Conservation (phyloP, 768 basidiomycete genomes). For the Amanita polypyramis region DNA sequence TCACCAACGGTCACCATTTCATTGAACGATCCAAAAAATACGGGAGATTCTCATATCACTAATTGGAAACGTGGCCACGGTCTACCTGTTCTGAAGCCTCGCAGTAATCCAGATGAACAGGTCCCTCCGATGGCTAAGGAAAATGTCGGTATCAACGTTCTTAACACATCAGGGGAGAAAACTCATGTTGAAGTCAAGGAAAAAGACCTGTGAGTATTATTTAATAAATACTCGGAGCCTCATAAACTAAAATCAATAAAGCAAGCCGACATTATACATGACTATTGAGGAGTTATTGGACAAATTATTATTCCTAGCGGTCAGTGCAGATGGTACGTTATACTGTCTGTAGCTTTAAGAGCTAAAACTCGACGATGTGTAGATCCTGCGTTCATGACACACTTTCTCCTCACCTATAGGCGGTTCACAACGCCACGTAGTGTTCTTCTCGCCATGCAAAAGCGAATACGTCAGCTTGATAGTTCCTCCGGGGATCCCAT, state of each 20-base stretch:
- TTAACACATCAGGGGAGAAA: constrained; percentile 18
- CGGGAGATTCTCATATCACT: neutral
- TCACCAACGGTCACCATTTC: neutral
- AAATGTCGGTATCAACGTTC: constrained; percentile 10
- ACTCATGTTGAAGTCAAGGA: constrained; percentile 27
- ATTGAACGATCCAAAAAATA: neutral
- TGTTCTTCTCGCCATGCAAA: constrained; percentile 79
- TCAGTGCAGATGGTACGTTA: constrained; percentile 68
- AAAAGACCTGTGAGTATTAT: constrained; percentile 41
- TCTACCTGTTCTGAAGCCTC: neutral
- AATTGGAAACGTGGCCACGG: constrained; percentile 4
- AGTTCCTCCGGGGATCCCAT: constrained; percentile 67
- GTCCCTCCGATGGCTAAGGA: neutral
- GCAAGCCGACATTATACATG: constrained; percentile 59
- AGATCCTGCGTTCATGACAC: constrained; percentile 71
- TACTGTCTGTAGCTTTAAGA: neutral
- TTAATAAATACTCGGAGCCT: neutral
- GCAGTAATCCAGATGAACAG: neutral
- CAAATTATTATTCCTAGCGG: constrained; percentile 71
- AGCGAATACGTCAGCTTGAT: constrained; percentile 71
- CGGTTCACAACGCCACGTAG: constrained; percentile 73
- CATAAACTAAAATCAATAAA: constrained; percentile 11
- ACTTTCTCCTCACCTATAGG: constrained; percentile 79
- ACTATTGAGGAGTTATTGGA: constrained; percentile 73
- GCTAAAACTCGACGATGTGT: constrained; percentile 8